phyloP scores from a whole-genome alignment of 306 rosid genomes.

The Vigna reflexopilosa region DNA sequence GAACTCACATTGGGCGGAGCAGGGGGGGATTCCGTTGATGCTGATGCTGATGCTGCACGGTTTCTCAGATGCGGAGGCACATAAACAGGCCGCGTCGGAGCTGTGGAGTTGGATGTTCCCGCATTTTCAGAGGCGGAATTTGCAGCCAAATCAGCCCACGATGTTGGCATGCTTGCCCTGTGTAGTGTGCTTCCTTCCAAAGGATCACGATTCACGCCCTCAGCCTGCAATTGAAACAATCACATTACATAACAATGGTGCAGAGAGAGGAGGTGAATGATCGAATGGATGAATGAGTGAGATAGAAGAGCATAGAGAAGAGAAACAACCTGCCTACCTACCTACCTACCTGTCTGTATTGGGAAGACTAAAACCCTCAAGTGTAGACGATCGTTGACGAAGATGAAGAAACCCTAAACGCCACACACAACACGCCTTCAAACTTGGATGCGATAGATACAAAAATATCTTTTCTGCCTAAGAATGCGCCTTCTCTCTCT shows the following conservation, averaged over 20 bases:
- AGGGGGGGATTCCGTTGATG: slow-evolving; percentile 51
- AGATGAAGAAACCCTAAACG: slow-evolving; percentile 49
- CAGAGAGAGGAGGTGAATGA: neutral
- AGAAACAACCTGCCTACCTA: neutral
- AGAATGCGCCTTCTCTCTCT: slow-evolving; percentile 28
- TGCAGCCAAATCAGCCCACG: slow-evolving; percentile 97
- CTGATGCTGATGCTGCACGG: slow-evolving; percentile 56
- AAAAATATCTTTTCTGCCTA: slow-evolving; percentile 45
- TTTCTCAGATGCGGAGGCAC: slow-evolving; percentile 92
- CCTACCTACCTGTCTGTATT: slow-evolving; percentile 1
- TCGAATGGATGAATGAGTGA: neutral
- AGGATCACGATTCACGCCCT: neutral
- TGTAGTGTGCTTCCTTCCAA: slow-evolving; percentile 30
- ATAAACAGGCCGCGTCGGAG: slow-evolving; percentile 59
- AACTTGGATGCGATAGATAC: slow-evolving; percentile 41
- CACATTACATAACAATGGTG: neutral
- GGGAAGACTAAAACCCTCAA: slow-evolving; percentile 45
- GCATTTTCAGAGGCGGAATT: slow-evolving; percentile 77
- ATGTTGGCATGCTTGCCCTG: slow-evolving; percentile 61
- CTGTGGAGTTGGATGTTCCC: slow-evolving; percentile 45
- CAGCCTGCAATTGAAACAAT: slow-evolving; percentile 6
- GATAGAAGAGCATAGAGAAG: neutral
- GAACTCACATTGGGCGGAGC: slow-evolving; percentile 42
- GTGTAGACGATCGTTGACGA: slow-evolving; percentile 27
- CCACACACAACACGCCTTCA: slow-evolving; percentile 46